A percentile compares a stretch with the other conserved stretches of the same genome.
Conservation (phyloP, 208 protist genomes). For the Acanthamoeba castellanii region DNA sequence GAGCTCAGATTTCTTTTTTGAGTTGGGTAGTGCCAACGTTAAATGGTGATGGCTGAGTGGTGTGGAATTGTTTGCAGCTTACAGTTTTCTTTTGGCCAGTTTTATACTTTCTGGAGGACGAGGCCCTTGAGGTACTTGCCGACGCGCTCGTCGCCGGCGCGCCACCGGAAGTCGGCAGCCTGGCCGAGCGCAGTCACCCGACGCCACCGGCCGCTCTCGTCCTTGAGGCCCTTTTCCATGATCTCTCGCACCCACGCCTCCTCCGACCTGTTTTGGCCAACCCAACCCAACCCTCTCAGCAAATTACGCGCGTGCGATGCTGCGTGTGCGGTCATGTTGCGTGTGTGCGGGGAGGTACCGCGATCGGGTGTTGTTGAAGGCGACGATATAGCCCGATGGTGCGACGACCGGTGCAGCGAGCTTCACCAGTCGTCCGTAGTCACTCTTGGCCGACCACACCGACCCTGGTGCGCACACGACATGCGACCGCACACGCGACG, state of each 20-base stretch:
- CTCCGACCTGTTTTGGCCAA: conserved; percentile 17
- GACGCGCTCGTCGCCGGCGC: not conserved
- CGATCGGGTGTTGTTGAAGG: conserved; percentile 34
- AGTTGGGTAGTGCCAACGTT: too few species aligned
- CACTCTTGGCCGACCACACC: conserved; percentile 25
- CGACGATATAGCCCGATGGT: not conserved
- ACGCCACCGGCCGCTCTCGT: not conserved
- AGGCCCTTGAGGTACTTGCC: conserved; percentile 52
- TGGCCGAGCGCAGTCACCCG: not conserved
- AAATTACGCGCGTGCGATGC: too few species aligned
- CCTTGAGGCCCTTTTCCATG: conserved; percentile 2
- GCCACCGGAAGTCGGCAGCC: not conserved
- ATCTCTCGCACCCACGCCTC: conserved; percentile 17
- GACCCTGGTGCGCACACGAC: not conserved
- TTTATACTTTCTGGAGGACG: not conserved
- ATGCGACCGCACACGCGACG: too few species aligned
- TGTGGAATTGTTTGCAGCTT: too few species aligned
- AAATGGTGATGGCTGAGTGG: too few species aligned
- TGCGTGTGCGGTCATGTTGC: too few species aligned
- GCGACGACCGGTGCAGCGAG: not conserved
- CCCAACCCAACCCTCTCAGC: too few species aligned
- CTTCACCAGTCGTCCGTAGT: conserved; percentile 22
- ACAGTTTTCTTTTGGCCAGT: too few species aligned
- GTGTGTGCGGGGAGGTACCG: not conserved
- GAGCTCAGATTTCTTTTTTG: too few species aligned